Base-by-base conservation (phyloP, 768 basidiomycete species). In the Tricholoma furcatifolium region DNA sequence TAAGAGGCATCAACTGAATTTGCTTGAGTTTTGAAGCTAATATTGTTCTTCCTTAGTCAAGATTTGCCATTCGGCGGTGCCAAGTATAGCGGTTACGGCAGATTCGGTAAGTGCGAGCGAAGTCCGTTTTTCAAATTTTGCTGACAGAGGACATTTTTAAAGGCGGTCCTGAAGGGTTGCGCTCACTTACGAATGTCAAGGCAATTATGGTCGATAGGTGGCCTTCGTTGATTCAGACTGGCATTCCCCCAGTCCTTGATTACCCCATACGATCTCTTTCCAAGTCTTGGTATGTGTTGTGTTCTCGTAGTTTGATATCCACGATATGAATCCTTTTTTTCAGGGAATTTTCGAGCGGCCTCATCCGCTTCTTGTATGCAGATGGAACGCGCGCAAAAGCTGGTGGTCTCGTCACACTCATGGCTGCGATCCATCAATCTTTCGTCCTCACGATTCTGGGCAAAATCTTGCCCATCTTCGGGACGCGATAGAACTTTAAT, bases 11-110 rank as follows among this genome's bases (percentile, higher is more conserved):
- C 7, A 7, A 4, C 27, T 27, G 27, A 27, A 7, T 27, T 7
- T 27, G 4, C 4, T 7, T 27, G 7, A 3, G 7, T 27, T 27
- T 27, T 7, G 7, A 17, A 42, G 20, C 56, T 47, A 63, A 27
- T 31, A 20, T 23, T n/a, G n/a, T n/a, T n/a, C n/a, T 39, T 48
- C 47, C 59, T 35, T 58, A 78, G 78, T 65, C 96, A 99, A 77
- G 90, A 93, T 64, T 76, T 96, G 57, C 96, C 97, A 9, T 99
- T 99, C 56, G 97, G 97, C 24, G 97, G 97, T 35, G 81, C 82
- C 41, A 99, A 98, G 69, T 78, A 78, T 27, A 93, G 90, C 47
- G 96, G 96, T 36, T 95, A 96, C 65, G 96, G 94, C 6, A 83
- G 97, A 55, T 97, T 99, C 61, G 91, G 92, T 87, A 60, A 55